phyloP scores from a whole-genome alignment of 768 basidiomycete genomes.

The Tephrocybe sp. region DNA sequence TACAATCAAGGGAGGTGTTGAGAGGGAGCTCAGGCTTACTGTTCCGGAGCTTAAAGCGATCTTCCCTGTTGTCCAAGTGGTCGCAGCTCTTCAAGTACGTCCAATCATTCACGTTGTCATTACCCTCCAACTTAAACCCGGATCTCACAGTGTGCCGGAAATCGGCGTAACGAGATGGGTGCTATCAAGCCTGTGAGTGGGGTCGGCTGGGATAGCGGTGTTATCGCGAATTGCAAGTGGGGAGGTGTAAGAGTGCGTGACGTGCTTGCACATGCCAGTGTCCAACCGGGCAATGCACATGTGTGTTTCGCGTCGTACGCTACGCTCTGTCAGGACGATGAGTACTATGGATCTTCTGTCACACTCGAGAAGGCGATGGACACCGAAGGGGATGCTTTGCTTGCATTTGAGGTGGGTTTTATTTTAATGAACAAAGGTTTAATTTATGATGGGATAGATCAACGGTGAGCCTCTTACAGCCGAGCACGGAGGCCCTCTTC shows the following conservation, averaged over 20 bases:
- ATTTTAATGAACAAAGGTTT: too few relatives aligned
- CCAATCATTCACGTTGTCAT: background rate
- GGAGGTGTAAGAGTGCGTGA: conserved; percentile 59
- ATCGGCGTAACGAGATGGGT: conserved; percentile 65
- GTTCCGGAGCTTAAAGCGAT: conserved; percentile 37
- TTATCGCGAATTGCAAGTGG: conserved; percentile 72
- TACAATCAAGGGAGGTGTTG: conserved; percentile 34
- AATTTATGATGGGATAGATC: conserved; percentile 44
- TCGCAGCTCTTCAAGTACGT: conserved; percentile 58
- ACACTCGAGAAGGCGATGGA: conserved; percentile 50
- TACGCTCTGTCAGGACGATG: conserved; percentile 60
- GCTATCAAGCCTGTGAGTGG: conserved; percentile 56
- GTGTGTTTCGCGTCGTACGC: conserved; percentile 63
- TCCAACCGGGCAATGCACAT: conserved; percentile 40
- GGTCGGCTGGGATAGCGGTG: conserved; percentile 65
- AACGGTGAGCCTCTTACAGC: conserved; percentile 57
- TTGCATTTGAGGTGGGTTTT: conserved; percentile 57
- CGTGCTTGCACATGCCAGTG: conserved; percentile 46
- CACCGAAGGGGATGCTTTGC: conserved; percentile 48
- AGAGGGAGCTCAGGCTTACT: conserved; percentile 32
- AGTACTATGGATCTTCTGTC: conserved; percentile 65
- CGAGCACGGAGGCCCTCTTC: conserved; percentile 65
- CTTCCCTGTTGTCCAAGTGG: conserved; percentile 42
- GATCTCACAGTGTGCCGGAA: conserved; percentile 55
- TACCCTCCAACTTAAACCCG: background rate